These are phyloP conservation scores for Lactarius quietus DNA, from an alignment of 768 basidiomycete species.

Conservation along the genomic window DNA sequence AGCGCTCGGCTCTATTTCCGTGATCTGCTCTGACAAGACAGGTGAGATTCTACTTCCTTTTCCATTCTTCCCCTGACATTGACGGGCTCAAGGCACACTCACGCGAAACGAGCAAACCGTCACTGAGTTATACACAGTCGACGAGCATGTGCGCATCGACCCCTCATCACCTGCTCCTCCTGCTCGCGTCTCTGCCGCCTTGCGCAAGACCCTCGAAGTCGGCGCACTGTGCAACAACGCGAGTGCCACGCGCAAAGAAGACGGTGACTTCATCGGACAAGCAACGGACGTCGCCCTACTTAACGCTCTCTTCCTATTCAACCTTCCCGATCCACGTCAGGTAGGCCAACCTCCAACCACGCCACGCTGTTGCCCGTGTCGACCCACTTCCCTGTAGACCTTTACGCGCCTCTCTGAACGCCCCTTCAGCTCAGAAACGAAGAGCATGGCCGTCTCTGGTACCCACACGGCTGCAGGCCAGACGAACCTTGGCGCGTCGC, in stretches of 20 bases:
- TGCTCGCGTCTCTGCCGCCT: conserved; percentile 53
- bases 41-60: conserved; percentile 43
- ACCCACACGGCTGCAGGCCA: conserved; percentile 44
- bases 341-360: conserved; percentile 42
- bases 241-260: conserved; percentile 55
- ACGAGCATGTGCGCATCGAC: conserved; percentile 71
- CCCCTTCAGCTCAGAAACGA: conserved; percentile 91
- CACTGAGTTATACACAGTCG: conserved; percentile 81
- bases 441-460: conserved; percentile 91
- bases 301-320: conserved; percentile 69
- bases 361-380: neutral
- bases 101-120: conserved; percentile 98
- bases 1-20: conserved; percentile 90
- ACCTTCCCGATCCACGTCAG: conserved; percentile 62
- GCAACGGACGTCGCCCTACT: conserved; percentile 91
- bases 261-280: conserved; percentile 77
- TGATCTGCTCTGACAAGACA: conserved; percentile 97
- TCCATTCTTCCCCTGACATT: neutral
- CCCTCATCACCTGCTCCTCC: conserved; percentile 42
- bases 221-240: conserved; percentile 93
- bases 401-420: conserved; percentile 75
- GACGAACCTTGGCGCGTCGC: conserved; percentile 27
- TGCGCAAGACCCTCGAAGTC: conserved; percentile 72
- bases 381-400: conserved; percentile 38
- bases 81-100: conserved; percentile 57